Evolutionary conservation across 805 yeast species (phyloP).

Genomic region (Clavispora santaluciae): DNA sequence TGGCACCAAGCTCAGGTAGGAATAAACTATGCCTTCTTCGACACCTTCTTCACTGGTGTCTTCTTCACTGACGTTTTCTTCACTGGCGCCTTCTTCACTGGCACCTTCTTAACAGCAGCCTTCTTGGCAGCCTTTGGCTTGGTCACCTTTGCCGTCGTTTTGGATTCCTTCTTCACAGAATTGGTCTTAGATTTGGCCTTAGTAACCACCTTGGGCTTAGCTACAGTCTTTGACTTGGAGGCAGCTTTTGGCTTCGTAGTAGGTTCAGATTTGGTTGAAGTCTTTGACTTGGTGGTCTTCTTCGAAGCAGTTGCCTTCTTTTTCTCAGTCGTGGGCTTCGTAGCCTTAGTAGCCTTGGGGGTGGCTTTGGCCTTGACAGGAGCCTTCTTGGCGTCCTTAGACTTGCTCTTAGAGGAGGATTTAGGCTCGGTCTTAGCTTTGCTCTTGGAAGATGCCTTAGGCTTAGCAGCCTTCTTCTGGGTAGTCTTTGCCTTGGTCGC

Average conservation of each 20-base stretch:
- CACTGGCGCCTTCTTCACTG: conserved; percentile 5
- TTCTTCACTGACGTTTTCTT: neutral
- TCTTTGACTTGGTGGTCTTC: neutral
- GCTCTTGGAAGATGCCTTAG: conserved; percentile 6
- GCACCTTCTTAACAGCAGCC: conserved; percentile 5
- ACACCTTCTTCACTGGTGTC: neutral
- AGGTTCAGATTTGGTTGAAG: neutral
- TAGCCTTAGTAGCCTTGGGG: conserved; percentile 3
- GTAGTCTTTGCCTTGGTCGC: neutral
- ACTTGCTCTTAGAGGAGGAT: neutral
- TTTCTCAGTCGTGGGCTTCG: conserved; percentile 4
- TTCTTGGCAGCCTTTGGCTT: conserved; percentile 1
- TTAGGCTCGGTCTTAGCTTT: conserved; percentile 1
- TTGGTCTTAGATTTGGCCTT: conserved; percentile 1
- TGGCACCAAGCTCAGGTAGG: neutral
- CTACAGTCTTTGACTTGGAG: conserved; percentile 1
- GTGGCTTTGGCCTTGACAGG: neutral
- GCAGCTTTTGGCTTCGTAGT: conserved; percentile 3
- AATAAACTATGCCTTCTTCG: neutral
- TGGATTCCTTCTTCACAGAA: neutral
- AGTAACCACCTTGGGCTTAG: conserved; percentile 2
- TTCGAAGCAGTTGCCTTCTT: conserved; percentile 2
- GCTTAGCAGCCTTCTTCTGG: conserved; percentile 1
- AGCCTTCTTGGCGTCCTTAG: neutral
- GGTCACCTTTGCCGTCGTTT: neutral